Evolutionary conservation across 2,329 filamentous ascomycete species (phyloP).

Genomic region (Diaporthe sp.): DNA sequence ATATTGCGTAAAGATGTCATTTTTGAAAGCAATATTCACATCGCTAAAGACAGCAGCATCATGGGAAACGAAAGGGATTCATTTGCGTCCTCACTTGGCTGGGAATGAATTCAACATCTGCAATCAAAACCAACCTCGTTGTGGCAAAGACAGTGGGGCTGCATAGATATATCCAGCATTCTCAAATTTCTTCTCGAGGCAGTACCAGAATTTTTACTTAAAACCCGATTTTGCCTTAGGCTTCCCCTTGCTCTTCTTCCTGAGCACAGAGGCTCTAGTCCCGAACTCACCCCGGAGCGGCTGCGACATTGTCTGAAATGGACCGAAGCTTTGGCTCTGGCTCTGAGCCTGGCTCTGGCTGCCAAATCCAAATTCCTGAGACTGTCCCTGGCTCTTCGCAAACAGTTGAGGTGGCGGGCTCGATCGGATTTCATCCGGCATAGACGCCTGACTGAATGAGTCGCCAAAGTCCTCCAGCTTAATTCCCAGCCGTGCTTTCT

Average conservation of each 20-base stretch:
- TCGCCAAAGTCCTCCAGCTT: conserved; percentile 39
- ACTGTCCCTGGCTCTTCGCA: conserved; percentile 24
- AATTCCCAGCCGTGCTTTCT: conserved; percentile 26
- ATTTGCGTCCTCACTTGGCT: not conserved
- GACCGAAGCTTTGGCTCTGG: conserved; percentile 25
- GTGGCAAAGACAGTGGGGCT: not conserved
- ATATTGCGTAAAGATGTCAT: not conserved
- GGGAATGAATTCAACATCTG: not conserved
- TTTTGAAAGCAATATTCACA: not conserved
- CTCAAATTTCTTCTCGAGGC: not conserved
- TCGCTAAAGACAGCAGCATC: no score
- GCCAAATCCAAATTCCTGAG: conserved; percentile 9
- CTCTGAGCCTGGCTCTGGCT: conserved; percentile 36
- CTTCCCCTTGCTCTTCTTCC: conserved; percentile 51
- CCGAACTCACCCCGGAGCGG: conserved; percentile 58
- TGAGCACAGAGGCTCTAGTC: conserved; percentile 49
- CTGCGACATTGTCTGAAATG: conserved; percentile 54
- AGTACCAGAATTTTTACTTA: conserved; percentile 35
- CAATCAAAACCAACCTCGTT: not conserved
- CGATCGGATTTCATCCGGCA: conserved; percentile 21
- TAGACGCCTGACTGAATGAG: conserved; percentile 21
- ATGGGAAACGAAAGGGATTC: no score
- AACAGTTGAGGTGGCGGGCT: conserved; percentile 28
- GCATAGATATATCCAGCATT: not conserved
- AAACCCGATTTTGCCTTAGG: conserved; percentile 52